A percentile compares a stretch with the other conserved stretches of the same genome.
Evolutionary conservation across 192 early-diverging fungal species (phyloP).

Genomic region (Dissophora globulifera): DNA sequence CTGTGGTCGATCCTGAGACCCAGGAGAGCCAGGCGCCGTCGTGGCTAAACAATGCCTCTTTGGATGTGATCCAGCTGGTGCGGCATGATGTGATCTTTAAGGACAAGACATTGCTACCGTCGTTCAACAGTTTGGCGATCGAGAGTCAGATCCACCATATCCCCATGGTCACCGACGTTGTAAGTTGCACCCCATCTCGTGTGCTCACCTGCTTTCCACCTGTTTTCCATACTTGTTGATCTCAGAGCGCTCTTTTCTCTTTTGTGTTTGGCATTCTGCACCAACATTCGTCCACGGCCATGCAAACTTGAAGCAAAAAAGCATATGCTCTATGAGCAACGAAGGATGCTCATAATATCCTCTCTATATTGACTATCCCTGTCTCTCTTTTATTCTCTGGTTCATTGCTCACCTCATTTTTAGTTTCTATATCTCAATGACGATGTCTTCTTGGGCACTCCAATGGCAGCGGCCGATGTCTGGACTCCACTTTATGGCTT

Average conservation of each 20-base stretch:
- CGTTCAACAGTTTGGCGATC: conserved; percentile 54
- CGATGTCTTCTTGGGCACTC: conserved; percentile 44
- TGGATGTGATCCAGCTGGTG: conserved; percentile 15
- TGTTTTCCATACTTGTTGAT: too few relatives aligned
- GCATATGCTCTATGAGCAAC: not conserved
- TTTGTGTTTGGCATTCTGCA: not conserved
- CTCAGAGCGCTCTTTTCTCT: too few relatives aligned
- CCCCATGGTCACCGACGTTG: conserved; percentile 31
- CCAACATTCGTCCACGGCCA: conserved; percentile 3
- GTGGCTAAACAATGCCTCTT: conserved; percentile 34
- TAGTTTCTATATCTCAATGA: conserved; percentile 57
- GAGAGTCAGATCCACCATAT: conserved; percentile 53
- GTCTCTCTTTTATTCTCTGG: not conserved
- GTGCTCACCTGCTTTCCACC: not conserved
- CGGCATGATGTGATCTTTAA: conserved; percentile 43
- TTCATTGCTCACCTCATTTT: not conserved
- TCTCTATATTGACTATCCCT: not conserved
- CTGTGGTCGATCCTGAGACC: conserved; percentile 13
- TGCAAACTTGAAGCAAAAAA: too few relatives aligned
- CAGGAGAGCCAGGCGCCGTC: conserved; percentile 27
- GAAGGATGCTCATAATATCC: not conserved
- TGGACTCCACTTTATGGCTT: conserved; percentile 54
- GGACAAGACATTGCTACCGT: conserved; percentile 19
- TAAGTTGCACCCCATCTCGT: conserved; percentile 36
- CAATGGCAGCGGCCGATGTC: conserved; percentile 22